Evolutionary conservation across 495 filamentous ascomycete genomes (phyloP), one percentile per base, ranked within the genome.

Genomic region (Venustampulla echinocandica): DNA sequence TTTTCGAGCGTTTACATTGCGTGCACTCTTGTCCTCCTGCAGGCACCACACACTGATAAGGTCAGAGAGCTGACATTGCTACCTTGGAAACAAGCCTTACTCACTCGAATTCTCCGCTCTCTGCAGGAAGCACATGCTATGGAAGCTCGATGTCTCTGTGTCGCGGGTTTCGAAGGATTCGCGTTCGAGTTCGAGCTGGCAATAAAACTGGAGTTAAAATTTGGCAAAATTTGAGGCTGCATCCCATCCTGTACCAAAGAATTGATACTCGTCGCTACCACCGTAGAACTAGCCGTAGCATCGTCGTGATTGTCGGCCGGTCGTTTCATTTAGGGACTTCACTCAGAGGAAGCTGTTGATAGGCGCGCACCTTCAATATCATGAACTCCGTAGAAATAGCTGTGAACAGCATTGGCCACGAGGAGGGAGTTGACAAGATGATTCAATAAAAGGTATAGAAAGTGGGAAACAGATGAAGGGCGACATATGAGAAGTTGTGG

Each of bases 1-100:
- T 60, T 34, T 70, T 68, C 2, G 68, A 67, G 23, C 69, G 58
- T 53, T 69, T 72, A 54, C 73, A 77, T 53, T 75, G 71, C 21
- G 64, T 66, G 54, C 73, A 77, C 45, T 67, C 67, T n/a, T 61
- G 59, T 33, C 69, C 65, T 13, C 70, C 73, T 10, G 66, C 60
- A 18, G 68, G 68, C 24, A 77, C 73, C n/a, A 77, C 73, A 54
- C 73, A 77, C 50, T 51, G 17, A 3, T 43, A 23, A 17, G 6
- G 13, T 30, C 20, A 41, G 10, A 4, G n/a, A 22, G 22, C n/a
- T 13, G 10, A 23, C n/a, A 10, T 4, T 6, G 3, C 7, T 14
- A 15, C 9, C 10, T n/a, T 15, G 6, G 9, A 18, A 40, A 24
- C 34, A 30, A 19, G 5, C 11, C 10, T 10, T 7, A 28, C 48